Evolutionary conservation across 371 early-diverging fungal species (phyloP), one percentile per base, ranked within the genome.

Genomic region (Saksenaea vasiformis): DNA sequence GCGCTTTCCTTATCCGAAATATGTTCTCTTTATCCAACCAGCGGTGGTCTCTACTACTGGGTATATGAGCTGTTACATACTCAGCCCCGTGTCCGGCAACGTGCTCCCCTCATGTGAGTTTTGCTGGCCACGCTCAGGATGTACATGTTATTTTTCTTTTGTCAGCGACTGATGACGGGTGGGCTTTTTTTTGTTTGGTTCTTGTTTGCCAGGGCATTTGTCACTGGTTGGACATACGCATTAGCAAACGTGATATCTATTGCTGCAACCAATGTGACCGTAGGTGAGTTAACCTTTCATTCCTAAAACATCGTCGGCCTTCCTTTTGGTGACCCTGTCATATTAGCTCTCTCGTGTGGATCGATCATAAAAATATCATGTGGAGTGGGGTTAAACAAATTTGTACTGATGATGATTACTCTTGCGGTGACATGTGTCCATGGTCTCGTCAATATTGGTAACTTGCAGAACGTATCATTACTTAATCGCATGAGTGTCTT

Each of bases 41-140:
- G 84, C 36, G 91, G 91, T 17, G 88, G 88, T 1, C 64, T 91
- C 8, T 91, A 89, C 71, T 89, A 85, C 65, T 89, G 87, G 86
- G 70, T 70, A 0, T 77, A 69, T 57, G 77, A 80, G 26, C 43
- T 77, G 47, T 22, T 75, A 9, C 53, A 65, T 59, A 44, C 58
- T 1, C 71, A 70, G 58, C 68, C 67, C 1, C 60, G 54, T 13
- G 54, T 19, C 15, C 65, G 60, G 55, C 51, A 59, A 37, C 57
- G 59, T 4, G 77, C 77, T 0, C 69, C 76, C 3, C 57, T 76
- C 56, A 64, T 67, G 79, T 79, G 71, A 73, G 72, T 64, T 24
- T n/a, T 4, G 44, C 34, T 19, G 41, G 24, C 36, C 14, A 53
- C 14, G 19, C 41, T 15, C 5, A 38, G 53, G 26, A 27, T 34